Base-by-base conservation (phyloP, 768 basidiomycete genomes). In the Leccinum uliginosum region DNA sequence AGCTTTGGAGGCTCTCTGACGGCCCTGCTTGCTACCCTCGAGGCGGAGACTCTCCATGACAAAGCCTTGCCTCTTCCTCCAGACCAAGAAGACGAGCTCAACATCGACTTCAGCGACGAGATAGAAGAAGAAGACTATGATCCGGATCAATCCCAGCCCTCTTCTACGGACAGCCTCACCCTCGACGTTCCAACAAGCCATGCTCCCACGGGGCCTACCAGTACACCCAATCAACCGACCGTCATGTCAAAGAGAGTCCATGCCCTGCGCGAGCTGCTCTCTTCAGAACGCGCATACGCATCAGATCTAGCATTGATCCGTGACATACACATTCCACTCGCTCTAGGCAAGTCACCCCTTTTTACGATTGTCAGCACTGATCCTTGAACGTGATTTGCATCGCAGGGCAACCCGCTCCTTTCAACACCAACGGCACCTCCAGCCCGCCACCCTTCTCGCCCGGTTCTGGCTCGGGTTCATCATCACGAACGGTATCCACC, bases 241-340 rank as follows among this genome's bases (percentile, higher is more conserved):
- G 54, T 64, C 58, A 70, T 83, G 65, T 80, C 85, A 26, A 92
- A 92, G 73, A 81, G 91, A 35, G 79, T 83, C 23, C 87, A 93
- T 68, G 90, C 90, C 9, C 74, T 93, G 21, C 80, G 83, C 51
- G 91, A 93, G 61, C 72, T 93, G 26, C 78, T 93, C 46, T 83
- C 86, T 11, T 89, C 88, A 21, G 91, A 93, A 66, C 78, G 87
- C 26, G 86, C 88, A 1, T 92, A 92, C 70, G 86, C 91, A 12
- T 84, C 84, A n/a, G 91, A 93, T 76, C 76, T 93, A 26, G 86
- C 85, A 15, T 75, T 92, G 53, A 83, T 93, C 59, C 79, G 85
- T 53, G 85, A 89, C 58, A 79, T 92, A 24, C 86, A 93, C 62
- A 84, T 92, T 40, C 89, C 89, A 6, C 72, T 91, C 52, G 91